These are phyloP conservation scores for Tetrapisispora arboricola DNA, from an alignment of 805 yeast species.

Conservation along the genomic window DNA sequence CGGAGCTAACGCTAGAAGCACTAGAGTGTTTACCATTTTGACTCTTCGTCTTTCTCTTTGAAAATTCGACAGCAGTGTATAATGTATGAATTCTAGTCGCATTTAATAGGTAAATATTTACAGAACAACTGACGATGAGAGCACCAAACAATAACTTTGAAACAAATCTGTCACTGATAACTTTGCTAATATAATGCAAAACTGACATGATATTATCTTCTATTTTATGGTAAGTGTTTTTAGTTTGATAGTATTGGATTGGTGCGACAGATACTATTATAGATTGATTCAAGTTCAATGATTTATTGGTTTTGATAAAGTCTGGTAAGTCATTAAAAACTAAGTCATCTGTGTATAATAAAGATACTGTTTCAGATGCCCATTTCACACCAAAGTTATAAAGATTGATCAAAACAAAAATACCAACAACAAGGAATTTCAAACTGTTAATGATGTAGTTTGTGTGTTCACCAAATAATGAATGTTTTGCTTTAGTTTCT, in stretches of 20 bases:
- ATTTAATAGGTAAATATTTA: conserved; percentile 76
- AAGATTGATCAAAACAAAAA: conserved; percentile 52
- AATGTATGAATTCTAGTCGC: conserved; percentile 63
- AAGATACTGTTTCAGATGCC: conserved; percentile 33
- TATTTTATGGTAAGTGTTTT: conserved; percentile 42
- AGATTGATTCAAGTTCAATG: conserved; percentile 31
- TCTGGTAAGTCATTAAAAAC: conserved; percentile 33
- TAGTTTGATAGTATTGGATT: conserved; percentile 47
- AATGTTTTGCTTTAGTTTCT: conserved; percentile 15
- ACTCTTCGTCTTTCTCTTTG: conserved; percentile 9
- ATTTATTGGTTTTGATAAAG: conserved; percentile 26
- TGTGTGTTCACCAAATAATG: conserved; percentile 20
- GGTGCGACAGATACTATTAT: conserved; percentile 51
- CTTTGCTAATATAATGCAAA: conserved; percentile 47
- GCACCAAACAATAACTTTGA: conserved; percentile 67
- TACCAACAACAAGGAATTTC: conserved; percentile 49
- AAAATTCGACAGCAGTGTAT: conserved; percentile 27
- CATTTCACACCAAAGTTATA: conserved; percentile 64
- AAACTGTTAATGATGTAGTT: conserved; percentile 40
- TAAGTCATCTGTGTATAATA: conserved; percentile 22
- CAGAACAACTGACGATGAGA: conserved; percentile 63
- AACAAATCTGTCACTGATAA: conserved; percentile 70
- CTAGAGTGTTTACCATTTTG: background rate
- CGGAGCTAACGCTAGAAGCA: background rate
- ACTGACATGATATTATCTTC: conserved; percentile 49